phyloP scores from a whole-genome alignment of 2,329 filamentous ascomycete genomes.

The Cladobotryum protrusum region DNA sequence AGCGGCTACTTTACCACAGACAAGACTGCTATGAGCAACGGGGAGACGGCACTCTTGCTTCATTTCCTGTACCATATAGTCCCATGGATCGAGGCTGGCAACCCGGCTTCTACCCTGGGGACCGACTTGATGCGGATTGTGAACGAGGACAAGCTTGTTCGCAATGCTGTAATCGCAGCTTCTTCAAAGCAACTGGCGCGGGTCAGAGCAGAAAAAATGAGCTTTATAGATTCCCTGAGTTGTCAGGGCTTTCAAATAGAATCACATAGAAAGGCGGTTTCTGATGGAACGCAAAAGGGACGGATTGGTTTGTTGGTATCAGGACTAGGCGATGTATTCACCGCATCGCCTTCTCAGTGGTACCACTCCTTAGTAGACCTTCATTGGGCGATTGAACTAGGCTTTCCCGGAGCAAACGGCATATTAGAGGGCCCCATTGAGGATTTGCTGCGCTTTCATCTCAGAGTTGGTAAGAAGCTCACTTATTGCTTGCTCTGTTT shows the following conservation, averaged over 20 bases:
- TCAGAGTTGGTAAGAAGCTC: constrained; percentile 13
- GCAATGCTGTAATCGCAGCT: constrained; percentile 7
- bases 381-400: no score
- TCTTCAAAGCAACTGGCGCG: constrained; percentile 9
- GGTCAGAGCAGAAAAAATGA: not conserved
- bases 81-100: constrained; percentile 18
- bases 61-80: constrained; percentile 18
- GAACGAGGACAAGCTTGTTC: constrained; percentile 7
- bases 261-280: no score
- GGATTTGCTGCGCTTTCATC: constrained; percentile 12
- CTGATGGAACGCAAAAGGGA: no score
- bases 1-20: constrained; percentile 15
- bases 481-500: not conserved
- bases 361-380: no score
- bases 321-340: no score
- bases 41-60: constrained; percentile 12
- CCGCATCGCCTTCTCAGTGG: no score
- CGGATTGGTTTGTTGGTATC: no score
- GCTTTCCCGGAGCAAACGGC: no score
- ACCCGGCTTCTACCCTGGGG: constrained; percentile 11
- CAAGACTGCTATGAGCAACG: constrained; percentile 2
- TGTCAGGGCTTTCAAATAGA: no score
- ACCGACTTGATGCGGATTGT: constrained; percentile 15
- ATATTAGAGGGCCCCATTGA: constrained; percentile 11
- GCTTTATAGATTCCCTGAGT: no score